These are phyloP conservation scores for Limnomonas spitsbergensis DNA, from an alignment of 139 green algal species.

Conservation along the genomic window DNA sequence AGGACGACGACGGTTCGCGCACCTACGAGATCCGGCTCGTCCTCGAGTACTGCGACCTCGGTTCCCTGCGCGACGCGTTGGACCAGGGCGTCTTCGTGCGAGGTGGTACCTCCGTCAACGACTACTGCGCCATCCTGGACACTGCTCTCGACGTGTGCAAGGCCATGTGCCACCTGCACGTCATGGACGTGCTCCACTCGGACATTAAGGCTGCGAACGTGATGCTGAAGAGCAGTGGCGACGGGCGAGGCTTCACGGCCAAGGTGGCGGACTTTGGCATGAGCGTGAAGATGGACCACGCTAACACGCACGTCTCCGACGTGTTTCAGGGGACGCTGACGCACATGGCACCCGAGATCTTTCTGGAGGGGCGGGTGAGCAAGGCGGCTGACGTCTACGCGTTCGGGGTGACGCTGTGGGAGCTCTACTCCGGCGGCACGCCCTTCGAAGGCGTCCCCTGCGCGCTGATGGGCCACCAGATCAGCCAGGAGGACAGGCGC, in stretches of 20 bases:
- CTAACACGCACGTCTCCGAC: constrained; percentile 32
- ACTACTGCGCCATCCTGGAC: neutral
- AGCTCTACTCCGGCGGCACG: constrained; percentile 16
- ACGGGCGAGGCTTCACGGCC: too few species aligned
- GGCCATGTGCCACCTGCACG: constrained; percentile 47
- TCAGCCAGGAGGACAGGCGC: constrained; percentile 28
- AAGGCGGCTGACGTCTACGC: too few species aligned
- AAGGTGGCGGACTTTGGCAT: too few species aligned
- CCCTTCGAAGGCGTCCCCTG: constrained; percentile 10
- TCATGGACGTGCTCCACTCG: constrained; percentile 37
- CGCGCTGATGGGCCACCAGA: constrained; percentile 28
- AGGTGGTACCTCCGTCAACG: neutral
- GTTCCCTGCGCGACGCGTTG: constrained; percentile 46
- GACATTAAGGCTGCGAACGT: too few species aligned
- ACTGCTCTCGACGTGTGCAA: constrained; percentile 7
- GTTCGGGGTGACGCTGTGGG: too few species aligned
- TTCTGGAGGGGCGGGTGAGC: too few species aligned
- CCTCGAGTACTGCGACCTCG: too few species aligned
- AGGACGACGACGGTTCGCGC: constrained; percentile 31
- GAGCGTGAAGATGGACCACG: constrained; percentile 30
- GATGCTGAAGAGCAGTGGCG: too few species aligned
- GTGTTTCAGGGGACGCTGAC: constrained; percentile 40
- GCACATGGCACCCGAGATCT: too few species aligned
- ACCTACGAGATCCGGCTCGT: constrained; percentile 56
- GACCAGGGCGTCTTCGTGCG: constrained; percentile 31